phyloP scores from a whole-genome alignment of 768 basidiomycete species.

The Hemileccinum rubropunctum region DNA sequence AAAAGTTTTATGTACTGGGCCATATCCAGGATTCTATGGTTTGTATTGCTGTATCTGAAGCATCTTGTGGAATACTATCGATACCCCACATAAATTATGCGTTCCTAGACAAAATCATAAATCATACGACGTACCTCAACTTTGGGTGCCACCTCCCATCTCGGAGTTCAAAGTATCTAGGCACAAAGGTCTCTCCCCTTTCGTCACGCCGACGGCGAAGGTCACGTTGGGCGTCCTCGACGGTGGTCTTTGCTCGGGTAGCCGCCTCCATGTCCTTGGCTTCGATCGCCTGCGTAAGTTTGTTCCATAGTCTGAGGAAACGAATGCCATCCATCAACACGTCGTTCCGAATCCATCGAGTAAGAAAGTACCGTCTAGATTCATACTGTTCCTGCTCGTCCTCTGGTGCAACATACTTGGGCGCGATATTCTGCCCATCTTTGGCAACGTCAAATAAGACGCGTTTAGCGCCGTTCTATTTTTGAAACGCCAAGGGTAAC shows the following conservation, averaged over 20 bases:
- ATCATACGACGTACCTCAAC: slow-evolving; percentile 51
- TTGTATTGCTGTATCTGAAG: slow-evolving; percentile 63
- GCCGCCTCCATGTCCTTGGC: slow-evolving; percentile 93
- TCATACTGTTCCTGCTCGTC: slow-evolving; percentile 88
- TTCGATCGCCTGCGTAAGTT: slow-evolving; percentile 81
- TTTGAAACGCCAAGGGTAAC: neutral
- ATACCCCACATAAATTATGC: no score
- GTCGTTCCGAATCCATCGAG: no score
- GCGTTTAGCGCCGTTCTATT: slow-evolving; percentile 64
- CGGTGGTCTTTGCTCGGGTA: slow-evolving; percentile 81
- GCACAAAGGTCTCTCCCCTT: slow-evolving; percentile 61
- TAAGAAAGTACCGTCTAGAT: slow-evolving; percentile 65
- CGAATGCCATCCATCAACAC: no score
- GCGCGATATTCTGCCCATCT: slow-evolving; percentile 69
- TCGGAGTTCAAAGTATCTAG: slow-evolving; percentile 75
- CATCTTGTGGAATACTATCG: slow-evolving; percentile 59
- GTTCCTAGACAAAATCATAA: neutral
- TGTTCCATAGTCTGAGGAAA: slow-evolving; percentile 65
- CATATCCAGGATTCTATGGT: slow-evolving; percentile 83
- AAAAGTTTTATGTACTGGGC: slow-evolving; percentile 19
- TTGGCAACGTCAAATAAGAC: slow-evolving; percentile 81
- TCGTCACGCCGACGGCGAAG: slow-evolving; percentile 71
- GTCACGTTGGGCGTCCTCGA: slow-evolving; percentile 93
- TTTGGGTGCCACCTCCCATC: slow-evolving; percentile 85
- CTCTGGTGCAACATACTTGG: slow-evolving; percentile 84